Percentiles rank a stretch among this genome's conserved stretches.
Conservation (phyloP, 148 eudicot genomes). For the Heliosperma pusillum region DNA sequence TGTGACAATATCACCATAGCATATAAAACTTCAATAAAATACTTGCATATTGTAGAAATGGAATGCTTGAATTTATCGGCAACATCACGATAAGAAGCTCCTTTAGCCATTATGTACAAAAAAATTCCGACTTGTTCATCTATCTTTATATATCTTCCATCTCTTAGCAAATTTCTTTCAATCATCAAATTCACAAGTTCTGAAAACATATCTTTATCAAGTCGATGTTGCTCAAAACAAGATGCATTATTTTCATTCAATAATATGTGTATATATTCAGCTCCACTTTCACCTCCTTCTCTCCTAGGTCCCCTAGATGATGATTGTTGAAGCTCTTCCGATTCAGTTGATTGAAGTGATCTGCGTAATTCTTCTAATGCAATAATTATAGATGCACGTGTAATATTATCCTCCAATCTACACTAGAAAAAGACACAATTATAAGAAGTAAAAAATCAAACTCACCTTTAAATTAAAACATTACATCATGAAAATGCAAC, state of each 20-base stretch:
- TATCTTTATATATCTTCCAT: neutral
- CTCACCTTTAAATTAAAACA: neutral
- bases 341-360: too few species aligned
- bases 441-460: neutral
- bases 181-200: too few species aligned
- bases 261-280: neutral
- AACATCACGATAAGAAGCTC: constrained; percentile 9
- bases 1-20: too few species aligned
- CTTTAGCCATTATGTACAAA: neutral
- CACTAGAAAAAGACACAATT: too few species aligned
- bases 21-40: neutral
- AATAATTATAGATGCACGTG: too few species aligned
- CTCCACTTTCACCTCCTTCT: constrained; percentile 6
- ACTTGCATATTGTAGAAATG: neutral
- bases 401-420: too few species aligned
- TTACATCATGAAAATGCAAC: too few species aligned
- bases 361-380: neutral
- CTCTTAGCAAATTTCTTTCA: neutral
- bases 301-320: neutral
- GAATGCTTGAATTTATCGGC: constrained; percentile 6
- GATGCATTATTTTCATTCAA: neutral
- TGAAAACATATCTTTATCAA: neutral
- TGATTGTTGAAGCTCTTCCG: too few species aligned
- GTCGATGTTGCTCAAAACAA: neutral
- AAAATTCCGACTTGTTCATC: neutral